Evolutionary conservation across 2,329 filamentous ascomycete genomes (phyloP).

Genomic region (Colletotrichum sp.): DNA sequence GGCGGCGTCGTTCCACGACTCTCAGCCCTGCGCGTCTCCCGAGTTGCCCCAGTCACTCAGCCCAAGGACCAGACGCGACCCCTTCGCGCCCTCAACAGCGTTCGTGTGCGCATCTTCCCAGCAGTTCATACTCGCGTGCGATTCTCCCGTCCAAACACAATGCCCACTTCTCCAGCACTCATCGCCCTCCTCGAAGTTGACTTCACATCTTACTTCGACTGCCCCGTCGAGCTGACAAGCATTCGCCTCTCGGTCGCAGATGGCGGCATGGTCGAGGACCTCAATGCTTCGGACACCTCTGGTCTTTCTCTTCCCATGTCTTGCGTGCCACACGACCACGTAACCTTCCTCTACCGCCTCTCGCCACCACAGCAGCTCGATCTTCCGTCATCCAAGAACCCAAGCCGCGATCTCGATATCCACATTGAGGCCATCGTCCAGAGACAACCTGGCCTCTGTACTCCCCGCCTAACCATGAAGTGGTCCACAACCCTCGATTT

Average conservation of each 20-base stretch:
- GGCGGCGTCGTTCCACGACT: conserved; percentile 68
- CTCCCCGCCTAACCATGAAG: conserved; percentile 65
- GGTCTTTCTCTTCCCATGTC: conserved; percentile 61
- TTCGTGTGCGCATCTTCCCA: conserved; percentile 69
- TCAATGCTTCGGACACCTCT: conserved; percentile 50
- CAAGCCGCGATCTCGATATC: conserved; percentile 61
- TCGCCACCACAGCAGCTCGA: conserved; percentile 53
- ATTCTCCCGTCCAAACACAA: conserved; percentile 68
- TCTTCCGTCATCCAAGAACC: conserved; percentile 45
- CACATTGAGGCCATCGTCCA: conserved; percentile 65
- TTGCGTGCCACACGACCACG: conserved; percentile 75
- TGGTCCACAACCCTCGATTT: conserved; percentile 77
- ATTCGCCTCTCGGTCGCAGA: conserved; percentile 64
- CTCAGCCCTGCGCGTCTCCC: conserved; percentile 76
- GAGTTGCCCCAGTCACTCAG: conserved; percentile 72
- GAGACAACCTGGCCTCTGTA: conserved; percentile 61
- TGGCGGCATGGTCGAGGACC: conserved; percentile 64
- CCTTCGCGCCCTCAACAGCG: conserved; percentile 67
- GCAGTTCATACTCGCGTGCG: conserved; percentile 75
- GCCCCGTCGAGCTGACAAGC: conserved; percentile 65
- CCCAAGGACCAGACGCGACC: conserved; percentile 66
- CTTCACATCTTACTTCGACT: conserved; percentile 73
- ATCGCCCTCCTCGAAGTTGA: conserved; percentile 78
- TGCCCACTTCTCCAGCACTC: conserved; percentile 63
- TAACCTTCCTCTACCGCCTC: conserved; percentile 77